phyloP scores from a whole-genome alignment of 257 asterid genomes.

The Vinca minor region DNA sequence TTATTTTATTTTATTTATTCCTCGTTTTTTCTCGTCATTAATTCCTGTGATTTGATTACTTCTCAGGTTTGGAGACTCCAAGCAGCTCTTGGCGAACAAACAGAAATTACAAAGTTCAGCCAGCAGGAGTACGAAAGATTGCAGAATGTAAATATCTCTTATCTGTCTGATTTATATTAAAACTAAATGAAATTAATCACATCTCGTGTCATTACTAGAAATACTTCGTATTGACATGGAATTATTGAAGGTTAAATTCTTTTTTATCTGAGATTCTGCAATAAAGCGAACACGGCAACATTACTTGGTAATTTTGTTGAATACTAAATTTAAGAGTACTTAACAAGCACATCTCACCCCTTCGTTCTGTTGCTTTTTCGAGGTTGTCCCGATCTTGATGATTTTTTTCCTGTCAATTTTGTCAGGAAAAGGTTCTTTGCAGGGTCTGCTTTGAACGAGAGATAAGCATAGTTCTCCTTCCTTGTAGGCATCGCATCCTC shows the following conservation, averaged over 20 bases:
- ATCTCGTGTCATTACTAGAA: not conserved
- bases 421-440: constrained; percentile 89
- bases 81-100: constrained; percentile 99
- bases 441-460: constrained; percentile 94
- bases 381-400: not conserved
- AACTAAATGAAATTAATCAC: not conserved
- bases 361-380: not conserved
- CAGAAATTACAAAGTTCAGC: constrained; percentile 86
- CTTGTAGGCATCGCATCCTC: constrained; percentile 89
- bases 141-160: constrained; percentile 53
- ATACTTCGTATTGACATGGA: not conserved
- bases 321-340: not conserved
- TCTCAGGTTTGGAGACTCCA: constrained; percentile 98
- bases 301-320: not conserved
- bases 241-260: too few relatives aligned
- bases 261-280: too few relatives aligned
- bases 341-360: not conserved
- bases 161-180: not conserved
- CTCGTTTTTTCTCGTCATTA: not conserved
- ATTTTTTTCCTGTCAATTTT: not conserved
- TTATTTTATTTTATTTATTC: too few relatives aligned
- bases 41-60: not conserved
- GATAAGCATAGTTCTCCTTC: constrained; percentile 85
- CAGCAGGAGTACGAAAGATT: constrained; percentile 96
- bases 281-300: too few relatives aligned